Base-by-base conservation (phyloP, 495 filamentous ascomycete genomes). In the Viridothelium virens region DNA sequence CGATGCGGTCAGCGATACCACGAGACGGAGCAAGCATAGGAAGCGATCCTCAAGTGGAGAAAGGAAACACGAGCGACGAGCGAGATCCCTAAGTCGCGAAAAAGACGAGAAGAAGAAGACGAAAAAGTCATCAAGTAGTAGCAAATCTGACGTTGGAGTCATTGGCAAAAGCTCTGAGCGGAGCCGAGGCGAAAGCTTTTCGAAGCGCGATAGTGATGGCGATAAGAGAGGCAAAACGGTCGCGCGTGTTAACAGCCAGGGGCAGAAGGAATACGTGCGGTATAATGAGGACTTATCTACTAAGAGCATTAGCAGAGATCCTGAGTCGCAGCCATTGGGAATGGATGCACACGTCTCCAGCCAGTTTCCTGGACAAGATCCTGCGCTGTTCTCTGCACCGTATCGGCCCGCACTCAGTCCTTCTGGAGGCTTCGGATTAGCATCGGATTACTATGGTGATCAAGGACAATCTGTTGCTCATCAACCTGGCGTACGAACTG, bases 391-490 rank as follows among this genome's bases (percentile, higher is more conserved):
- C 38, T 66, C 84, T 10, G 71, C 76, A 36, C 82, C 83, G 36
- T 86, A 82, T 67, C 77, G 75, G 62, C 83, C 82, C n/a, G 77
- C 78, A n/a, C 77, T 84, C 48, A 79, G n/a, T 38, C 34, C 63
- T 34, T 12, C 63, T 65, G 41, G 53, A 34, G 53, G 53, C 7
- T 59, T 59, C 31, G 53, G 53, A 4, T 59, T 59, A 59, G 86
- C 86, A 2, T 83, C 86, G 33, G 85, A 87, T 56, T 89, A 87
- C 71, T 88, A 88, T 67, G 81, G 81, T 18, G 86, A 88, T 72
- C 83, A 85, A 71, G 86, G 86, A 0, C 77, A 88, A 69, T 87
- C 84, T 12, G 85, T 88, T 11, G 69, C 74, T n/a, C 66, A 78
- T 1, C 86, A 88, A 72, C 86, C 86, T 2, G 86, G 86, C 44